Evolutionary conservation across 2,329 filamentous ascomycete species (phyloP), one percentile per base, ranked within the genome.

Genomic region (Sporothrix euskadiensis): DNA sequence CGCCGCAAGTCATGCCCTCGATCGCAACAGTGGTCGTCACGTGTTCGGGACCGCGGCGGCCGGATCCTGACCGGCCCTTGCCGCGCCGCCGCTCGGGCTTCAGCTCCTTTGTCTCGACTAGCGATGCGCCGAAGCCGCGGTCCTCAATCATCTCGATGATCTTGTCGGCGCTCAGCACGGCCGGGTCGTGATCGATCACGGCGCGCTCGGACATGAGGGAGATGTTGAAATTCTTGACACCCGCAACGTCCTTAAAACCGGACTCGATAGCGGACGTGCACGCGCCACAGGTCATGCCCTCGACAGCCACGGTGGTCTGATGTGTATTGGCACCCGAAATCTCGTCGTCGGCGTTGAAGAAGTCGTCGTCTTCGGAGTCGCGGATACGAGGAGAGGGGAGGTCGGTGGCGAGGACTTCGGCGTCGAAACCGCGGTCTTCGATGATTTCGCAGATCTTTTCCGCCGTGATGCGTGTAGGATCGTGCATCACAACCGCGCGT

Each of bases 1-100:
- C 94, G 30, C 95, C 95, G 80, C 96, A 98, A 0, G 96, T 99
- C 96, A 99, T 99, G 69, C 96, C 96, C 77, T 96, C 93, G 72
- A 99, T 93, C 4, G 92, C 90, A 22, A 99, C 87, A 0, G 94
- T 98, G 0, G 94, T 98, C 0, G 89, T 93, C 73, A 91, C 86
- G 4, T 88, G 78, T 69, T 83, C 82, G 75, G 84, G 81, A 3
- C 22, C 35, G 30, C 16, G 73, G 80, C 80, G 52, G 32, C 22
- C 1, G 88, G 92, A 1, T 88, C 92, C 74, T 90, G 86, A 4
- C 87, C 78, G 73, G 83, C 83, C 73, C 80, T 80, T 8, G 80
- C 74, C 71, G 82, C 83, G 57, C 32, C 22, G 26, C 22, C 57
- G 49, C 49, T 79, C 81, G 69, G 81, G 77, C 59, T 80, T 78